Evolutionary conservation across 1,284 basidiomycete species (phyloP).

Genomic region (Apiotrichum laibachii): DNA sequence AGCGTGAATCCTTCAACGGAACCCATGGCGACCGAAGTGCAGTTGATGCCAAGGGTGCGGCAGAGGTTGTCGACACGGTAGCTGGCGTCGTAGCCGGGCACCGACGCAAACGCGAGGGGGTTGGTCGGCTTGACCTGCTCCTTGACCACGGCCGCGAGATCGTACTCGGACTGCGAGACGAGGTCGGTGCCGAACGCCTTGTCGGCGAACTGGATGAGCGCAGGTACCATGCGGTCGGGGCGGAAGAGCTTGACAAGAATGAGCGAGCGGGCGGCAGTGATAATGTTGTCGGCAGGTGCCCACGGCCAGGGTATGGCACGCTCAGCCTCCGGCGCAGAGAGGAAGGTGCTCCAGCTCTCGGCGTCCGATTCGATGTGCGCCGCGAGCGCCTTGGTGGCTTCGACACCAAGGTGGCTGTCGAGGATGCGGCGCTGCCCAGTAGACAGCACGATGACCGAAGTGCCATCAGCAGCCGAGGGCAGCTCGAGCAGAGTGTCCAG

Average conservation of each 20-base stretch:
- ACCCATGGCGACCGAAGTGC: slow-evolving; percentile 92
- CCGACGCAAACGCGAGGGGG: slow-evolving; percentile 85
- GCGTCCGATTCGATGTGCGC: slow-evolving; percentile 64
- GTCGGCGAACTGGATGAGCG: slow-evolving; percentile 37
- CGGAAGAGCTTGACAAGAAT: slow-evolving; percentile 45
- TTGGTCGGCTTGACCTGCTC: slow-evolving; percentile 75
- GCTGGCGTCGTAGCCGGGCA: slow-evolving; percentile 94
- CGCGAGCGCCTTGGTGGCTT: slow-evolving; percentile 66
- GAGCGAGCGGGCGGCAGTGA: slow-evolving; percentile 34
- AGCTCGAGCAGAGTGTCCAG: slow-evolving; percentile 84
- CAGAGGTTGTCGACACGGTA: slow-evolving; percentile 89
- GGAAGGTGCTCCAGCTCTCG: slow-evolving; percentile 73
- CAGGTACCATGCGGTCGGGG: slow-evolving; percentile 41
- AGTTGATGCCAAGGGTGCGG: slow-evolving; percentile 68
- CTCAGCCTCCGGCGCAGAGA: slow-evolving; percentile 71
- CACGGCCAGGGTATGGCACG: slow-evolving; percentile 69
- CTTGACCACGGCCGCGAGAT: slow-evolving; percentile 70
- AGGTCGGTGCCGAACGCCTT: slow-evolving; percentile 44
- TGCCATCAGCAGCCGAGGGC: slow-evolving; percentile 34
- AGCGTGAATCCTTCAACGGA: slow-evolving; percentile 92
- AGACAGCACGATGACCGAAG: slow-evolving; percentile 19
- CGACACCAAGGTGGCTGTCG: slow-evolving; percentile 30
- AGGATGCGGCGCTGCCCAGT: slow-evolving; percentile 36
- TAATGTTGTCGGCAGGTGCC: slow-evolving; percentile 49
- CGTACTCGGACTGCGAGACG: slow-evolving; percentile 45